These are phyloP conservation scores for Abelmoschus esculentus DNA, from an alignment of 345 rosid genomes.

Conservation along the genomic window DNA sequence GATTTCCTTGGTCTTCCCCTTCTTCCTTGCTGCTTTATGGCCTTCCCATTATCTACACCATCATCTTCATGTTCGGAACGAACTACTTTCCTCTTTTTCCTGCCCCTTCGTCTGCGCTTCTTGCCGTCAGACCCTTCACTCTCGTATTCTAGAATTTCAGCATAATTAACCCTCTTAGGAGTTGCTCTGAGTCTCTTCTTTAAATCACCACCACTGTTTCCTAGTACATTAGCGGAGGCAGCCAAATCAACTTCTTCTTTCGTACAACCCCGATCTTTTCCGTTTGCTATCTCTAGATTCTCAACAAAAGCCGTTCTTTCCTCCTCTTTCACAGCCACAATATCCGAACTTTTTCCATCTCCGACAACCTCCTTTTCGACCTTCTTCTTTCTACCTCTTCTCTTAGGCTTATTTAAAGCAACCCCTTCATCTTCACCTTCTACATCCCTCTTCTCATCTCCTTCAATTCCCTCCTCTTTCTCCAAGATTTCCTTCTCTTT, in stretches of 20 bases:
- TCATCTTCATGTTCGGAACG: background rate
- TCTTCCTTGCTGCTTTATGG: too few species aligned
- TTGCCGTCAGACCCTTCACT: background rate
- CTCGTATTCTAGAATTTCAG: background rate
- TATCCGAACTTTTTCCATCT: background rate
- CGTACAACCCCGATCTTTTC: background rate
- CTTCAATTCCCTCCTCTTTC: too few species aligned
- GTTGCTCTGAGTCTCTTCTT: background rate
- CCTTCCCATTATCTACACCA: background rate
- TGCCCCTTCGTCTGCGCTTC: background rate
- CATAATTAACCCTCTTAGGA: background rate
- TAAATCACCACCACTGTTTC: background rate
- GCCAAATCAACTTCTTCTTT: background rate
- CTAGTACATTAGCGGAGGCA: background rate
- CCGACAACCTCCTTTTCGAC: background rate
- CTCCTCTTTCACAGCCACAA: background rate
- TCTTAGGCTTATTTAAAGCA: background rate
- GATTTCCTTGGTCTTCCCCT: too few species aligned
- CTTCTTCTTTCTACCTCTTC: constrained; percentile 10
- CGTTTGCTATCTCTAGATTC: background rate
- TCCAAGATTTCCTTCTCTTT: background rate
- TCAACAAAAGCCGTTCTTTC: background rate
- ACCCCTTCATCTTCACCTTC: background rate
- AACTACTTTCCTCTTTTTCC: background rate
- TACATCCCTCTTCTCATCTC: background rate